Evolutionary conservation across 352 stramenopile genomes (phyloP).

Genomic region (Nothophytophthora sp.): DNA sequence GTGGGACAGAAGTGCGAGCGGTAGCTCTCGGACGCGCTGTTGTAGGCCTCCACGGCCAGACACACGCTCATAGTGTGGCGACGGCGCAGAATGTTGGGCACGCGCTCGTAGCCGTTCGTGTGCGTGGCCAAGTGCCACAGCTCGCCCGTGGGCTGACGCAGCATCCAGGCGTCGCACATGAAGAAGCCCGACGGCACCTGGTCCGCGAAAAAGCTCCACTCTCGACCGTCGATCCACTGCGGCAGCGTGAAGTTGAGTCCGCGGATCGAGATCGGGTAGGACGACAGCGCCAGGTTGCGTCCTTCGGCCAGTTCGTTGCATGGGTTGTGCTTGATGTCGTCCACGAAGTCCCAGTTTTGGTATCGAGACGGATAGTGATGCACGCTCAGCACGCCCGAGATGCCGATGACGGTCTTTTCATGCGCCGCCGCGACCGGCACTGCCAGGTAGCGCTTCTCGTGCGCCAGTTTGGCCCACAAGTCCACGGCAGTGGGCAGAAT

Average conservation of each 20-base stretch:
- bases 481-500: slow-evolving; percentile 50
- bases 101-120: slow-evolving; percentile 76
- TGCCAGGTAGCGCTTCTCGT: slow-evolving; percentile 61
- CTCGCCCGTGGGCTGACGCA: slow-evolving; percentile 51
- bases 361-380: slow-evolving; percentile 83
- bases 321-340: slow-evolving; percentile 80
- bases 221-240: slow-evolving; percentile 74
- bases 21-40: slow-evolving; percentile 57
- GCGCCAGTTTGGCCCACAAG: slow-evolving; percentile 52
- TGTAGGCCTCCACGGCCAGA: slow-evolving; percentile 71
- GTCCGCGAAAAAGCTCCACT: slow-evolving; percentile 72
- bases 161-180: slow-evolving; percentile 71
- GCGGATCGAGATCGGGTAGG: slow-evolving; percentile 77
- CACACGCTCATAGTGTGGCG: slow-evolving; percentile 78
- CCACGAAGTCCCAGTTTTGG: slow-evolving; percentile 88
- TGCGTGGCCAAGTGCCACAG: slow-evolving; percentile 75
- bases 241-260: slow-evolving; percentile 73
- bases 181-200: slow-evolving; percentile 68
- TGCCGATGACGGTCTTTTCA: slow-evolving; percentile 47
- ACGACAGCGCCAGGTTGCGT: slow-evolving; percentile 51
- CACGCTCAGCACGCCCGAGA: slow-evolving; percentile 72
- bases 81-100: slow-evolving; percentile 77
- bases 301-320: slow-evolving; percentile 41
- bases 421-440: slow-evolving; percentile 74
- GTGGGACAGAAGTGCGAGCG: slow-evolving; percentile 49